Evolutionary conservation across 345 rosid genomes (phyloP).

Genomic region (Gossypium sturtianum): DNA sequence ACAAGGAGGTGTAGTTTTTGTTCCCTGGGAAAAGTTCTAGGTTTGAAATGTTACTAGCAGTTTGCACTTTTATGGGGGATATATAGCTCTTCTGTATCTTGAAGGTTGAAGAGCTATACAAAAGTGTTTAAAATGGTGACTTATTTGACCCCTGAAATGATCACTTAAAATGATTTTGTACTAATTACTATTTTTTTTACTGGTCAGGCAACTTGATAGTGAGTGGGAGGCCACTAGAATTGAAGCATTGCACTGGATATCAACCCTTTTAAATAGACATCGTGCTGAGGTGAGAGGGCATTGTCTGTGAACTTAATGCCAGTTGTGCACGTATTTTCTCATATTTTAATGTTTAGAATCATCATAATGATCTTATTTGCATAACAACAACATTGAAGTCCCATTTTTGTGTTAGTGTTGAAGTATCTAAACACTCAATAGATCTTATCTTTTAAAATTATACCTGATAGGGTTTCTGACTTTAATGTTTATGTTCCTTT

Average conservation of each 20-base stretch:
- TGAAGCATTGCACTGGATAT: slow-evolving; percentile 96
- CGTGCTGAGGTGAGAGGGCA: slow-evolving; percentile 69
- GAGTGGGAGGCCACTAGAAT: slow-evolving; percentile 89
- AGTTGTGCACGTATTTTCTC: not conserved
- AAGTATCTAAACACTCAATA: not conserved
- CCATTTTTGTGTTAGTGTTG: not conserved
- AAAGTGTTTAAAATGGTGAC: slow-evolving; percentile 3
- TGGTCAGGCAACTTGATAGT: slow-evolving; percentile 56
- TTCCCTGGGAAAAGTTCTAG: slow-evolving; percentile 10
- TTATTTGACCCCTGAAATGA: not conserved
- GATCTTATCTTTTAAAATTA: not conserved
- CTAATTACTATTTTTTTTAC: slow-evolving; percentile 20
- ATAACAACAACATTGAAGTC: not conserved
- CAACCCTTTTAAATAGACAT: slow-evolving; percentile 77
- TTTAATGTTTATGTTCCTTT: slow-evolving; percentile 1
- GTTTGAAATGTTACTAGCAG: slow-evolving; percentile 16
- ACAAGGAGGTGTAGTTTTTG: slow-evolving; percentile 69
- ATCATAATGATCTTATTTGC: slow-evolving; percentile 2
- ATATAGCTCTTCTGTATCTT: slow-evolving; percentile 12
- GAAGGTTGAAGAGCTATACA: slow-evolving; percentile 16
- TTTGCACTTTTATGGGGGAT: slow-evolving; percentile 10
- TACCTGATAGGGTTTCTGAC: not conserved
- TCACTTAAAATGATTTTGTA: slow-evolving; percentile 12
- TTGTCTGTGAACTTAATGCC: slow-evolving; percentile 1
- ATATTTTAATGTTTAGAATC: not conserved